A percentile compares a stretch with the other conserved stretches of the same genome.
Conservation (phyloP, 108 stramenopile genomes). For the Cyclotella baltica region DNA sequence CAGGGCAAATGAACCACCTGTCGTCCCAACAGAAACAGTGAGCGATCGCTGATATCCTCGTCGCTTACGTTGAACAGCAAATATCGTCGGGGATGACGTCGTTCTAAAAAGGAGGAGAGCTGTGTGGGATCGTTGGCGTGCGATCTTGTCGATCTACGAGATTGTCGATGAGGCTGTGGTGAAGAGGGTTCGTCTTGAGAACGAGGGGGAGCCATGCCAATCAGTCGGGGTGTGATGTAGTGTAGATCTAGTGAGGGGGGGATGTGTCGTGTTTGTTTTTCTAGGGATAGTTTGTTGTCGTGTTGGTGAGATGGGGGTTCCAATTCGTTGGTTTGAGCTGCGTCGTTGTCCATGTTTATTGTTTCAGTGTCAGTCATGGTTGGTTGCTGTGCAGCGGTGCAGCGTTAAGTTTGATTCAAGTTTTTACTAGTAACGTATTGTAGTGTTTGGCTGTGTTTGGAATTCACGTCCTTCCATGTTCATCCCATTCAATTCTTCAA, state of each 20-base stretch:
- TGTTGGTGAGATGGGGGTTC: no score
- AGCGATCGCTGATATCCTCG: constrained; percentile 60
- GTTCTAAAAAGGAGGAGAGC: constrained; percentile 60
- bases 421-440: no score
- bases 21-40: constrained; percentile 59
- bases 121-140: constrained; percentile 61
- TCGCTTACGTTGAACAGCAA: constrained; percentile 65
- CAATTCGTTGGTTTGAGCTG: no score
- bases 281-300: constrained; percentile 20
- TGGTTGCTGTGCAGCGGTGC: no score
- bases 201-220: constrained; percentile 64
- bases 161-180: neutral
- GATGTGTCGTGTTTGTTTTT: constrained; percentile 47
- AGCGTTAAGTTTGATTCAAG: no score
- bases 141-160: constrained; percentile 10
- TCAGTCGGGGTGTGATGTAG: constrained; percentile 67
- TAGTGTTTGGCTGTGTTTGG: no score
- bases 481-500: no score
- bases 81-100: constrained; percentile 58
- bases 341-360: neutral
- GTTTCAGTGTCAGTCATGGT: no score
- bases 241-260: constrained; percentile 57
- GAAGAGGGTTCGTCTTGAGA: neutral
- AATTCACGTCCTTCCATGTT: no score
- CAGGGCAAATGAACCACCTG: constrained; percentile 76